Evolutionary conservation across 2,329 filamentous ascomycete species (phyloP).

Genomic region (Xylariaceae sp.): DNA sequence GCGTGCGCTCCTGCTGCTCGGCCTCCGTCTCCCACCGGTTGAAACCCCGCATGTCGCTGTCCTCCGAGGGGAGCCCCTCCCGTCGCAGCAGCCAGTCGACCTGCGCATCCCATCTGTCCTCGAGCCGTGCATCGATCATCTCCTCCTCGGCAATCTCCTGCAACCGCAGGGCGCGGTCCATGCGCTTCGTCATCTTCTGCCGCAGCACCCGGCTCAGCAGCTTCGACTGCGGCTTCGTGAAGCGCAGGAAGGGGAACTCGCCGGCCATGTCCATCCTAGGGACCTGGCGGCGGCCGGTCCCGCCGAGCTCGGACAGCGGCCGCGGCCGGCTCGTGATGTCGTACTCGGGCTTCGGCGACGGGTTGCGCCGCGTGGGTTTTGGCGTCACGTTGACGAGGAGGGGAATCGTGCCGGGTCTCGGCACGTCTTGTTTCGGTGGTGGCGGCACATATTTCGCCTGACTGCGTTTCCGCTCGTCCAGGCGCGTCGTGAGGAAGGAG

Average conservation of each 20-base stretch:
- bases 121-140: slow-evolving; percentile 17
- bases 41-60: neutral
- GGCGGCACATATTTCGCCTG: slow-evolving; percentile 6
- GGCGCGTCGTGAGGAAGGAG: slow-evolving; percentile 36
- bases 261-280: slow-evolving; percentile 53
- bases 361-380: slow-evolving; percentile 33
- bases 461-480: slow-evolving; percentile 31
- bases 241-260: slow-evolving; percentile 59
- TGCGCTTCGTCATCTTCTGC: slow-evolving; percentile 44
- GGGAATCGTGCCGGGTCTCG: slow-evolving; percentile 24
- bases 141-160: slow-evolving; percentile 35
- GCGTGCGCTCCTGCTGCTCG: no score
- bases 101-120: slow-evolving; percentile 40
- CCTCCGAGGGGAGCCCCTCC: neutral
- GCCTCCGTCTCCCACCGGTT: no score
- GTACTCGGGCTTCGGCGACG: slow-evolving; percentile 39
- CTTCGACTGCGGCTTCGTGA: slow-evolving; percentile 59
- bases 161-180: slow-evolving; percentile 24
- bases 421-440: slow-evolving; percentile 13
- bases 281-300: slow-evolving; percentile 46
- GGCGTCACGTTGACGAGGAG: slow-evolving; percentile 31
- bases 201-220: slow-evolving; percentile 54
- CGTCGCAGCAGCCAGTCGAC: neutral
- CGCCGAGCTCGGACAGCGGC: slow-evolving; percentile 45
- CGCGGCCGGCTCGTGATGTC: slow-evolving; percentile 42